Evolutionary conservation across 192 early-diverging fungal species (phyloP), one percentile per base, ranked within the genome.

Genomic region (Entomortierella chlamydospora): DNA sequence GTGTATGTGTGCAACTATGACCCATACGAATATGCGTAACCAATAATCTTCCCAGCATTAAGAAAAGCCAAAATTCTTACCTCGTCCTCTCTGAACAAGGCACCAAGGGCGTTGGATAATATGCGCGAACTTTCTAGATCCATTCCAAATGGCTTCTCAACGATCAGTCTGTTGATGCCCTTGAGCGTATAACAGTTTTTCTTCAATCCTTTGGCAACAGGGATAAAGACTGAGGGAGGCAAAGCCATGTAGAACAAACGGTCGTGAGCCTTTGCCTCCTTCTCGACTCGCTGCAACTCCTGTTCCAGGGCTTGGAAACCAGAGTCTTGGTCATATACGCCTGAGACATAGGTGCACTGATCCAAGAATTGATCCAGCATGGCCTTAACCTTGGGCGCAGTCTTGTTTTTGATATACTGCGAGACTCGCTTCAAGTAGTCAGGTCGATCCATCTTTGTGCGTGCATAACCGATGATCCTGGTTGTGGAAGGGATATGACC

Each of bases 61-160:
- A 47, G 20, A 47, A 47, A 20, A 41, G 13, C 39, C 13, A 47
- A 20, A 47, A 47, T 11, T 52, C 51, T 81, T 72, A 81, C 81
- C 88, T 98, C 94, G 63, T 95, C 88, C 65, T 97, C 95, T 49
- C 86, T 70, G 88, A 92, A 97, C 53, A 93, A 81, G 12, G 83
- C 81, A n/a, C 90, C 89, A n/a, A 98, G 85, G 17, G 87, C 86
- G 30, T 72, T 62, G 45, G 85, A 87, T 50, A 98, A 89, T 54
- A 85, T 73, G 53, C 89, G 74, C 54, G 90, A 91, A 47, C 89
- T 92, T 53, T 93, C 92, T 11, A 89, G 81, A 81, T 96, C 95
- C 80, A 93, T 93, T 31, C 96, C 97, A 88, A 97, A 98, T 7
- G 97, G 97, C 84, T 98, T 98, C 69, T 98, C 97, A 45, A 97